Evolutionary conservation across 2,329 filamentous ascomycete species (phyloP).

Genomic region (Coniochaeta ligniaria): DNA sequence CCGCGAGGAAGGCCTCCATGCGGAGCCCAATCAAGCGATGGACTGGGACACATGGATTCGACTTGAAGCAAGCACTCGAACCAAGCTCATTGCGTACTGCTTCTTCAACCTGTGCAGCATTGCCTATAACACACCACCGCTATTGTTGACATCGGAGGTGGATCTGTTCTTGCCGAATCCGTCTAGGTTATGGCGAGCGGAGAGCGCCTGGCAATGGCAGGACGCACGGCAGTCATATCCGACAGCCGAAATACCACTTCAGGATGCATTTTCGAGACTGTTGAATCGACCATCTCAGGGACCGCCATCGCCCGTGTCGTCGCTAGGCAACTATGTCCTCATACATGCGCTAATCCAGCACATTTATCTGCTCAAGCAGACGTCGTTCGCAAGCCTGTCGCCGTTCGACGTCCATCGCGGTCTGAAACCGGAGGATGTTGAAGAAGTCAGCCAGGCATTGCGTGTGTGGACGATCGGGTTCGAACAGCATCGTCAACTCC

Average conservation of each 20-base stretch:
- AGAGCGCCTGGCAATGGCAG: slow-evolving; percentile 53
- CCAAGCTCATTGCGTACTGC: slow-evolving; percentile 53
- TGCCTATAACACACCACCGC: slow-evolving; percentile 52
- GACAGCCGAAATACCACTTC: slow-evolving; percentile 44
- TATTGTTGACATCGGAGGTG: slow-evolving; percentile 52
- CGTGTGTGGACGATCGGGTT: slow-evolving; percentile 52
- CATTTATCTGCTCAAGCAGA: slow-evolving; percentile 62
- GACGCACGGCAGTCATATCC: slow-evolving; percentile 45
- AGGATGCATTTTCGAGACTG: slow-evolving; percentile 48
- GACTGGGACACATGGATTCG: slow-evolving; percentile 57
- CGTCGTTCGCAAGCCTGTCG: slow-evolving; percentile 41
- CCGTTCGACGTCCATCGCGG: slow-evolving; percentile 43
- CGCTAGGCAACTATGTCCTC: slow-evolving; percentile 62
- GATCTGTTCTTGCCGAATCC: slow-evolving; percentile 47
- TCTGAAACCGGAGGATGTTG: slow-evolving; percentile 46
- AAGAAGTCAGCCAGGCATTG: slow-evolving; percentile 47
- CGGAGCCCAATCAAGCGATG: slow-evolving; percentile 34
- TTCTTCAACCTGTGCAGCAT: slow-evolving; percentile 58
- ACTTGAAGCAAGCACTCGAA: slow-evolving; percentile 48
- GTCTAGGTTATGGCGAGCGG: slow-evolving; percentile 49
- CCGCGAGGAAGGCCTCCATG: slow-evolving; percentile 48
- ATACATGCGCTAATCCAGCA: slow-evolving; percentile 68
- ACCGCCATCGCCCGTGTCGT: slow-evolving; percentile 43
- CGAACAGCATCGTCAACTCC: slow-evolving; percentile 46
- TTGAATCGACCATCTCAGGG: slow-evolving; percentile 43